These are phyloP conservation scores for Aspergillus amoenus DNA, from an alignment of 2,329 filamentous ascomycete species.

Conservation along the genomic window DNA sequence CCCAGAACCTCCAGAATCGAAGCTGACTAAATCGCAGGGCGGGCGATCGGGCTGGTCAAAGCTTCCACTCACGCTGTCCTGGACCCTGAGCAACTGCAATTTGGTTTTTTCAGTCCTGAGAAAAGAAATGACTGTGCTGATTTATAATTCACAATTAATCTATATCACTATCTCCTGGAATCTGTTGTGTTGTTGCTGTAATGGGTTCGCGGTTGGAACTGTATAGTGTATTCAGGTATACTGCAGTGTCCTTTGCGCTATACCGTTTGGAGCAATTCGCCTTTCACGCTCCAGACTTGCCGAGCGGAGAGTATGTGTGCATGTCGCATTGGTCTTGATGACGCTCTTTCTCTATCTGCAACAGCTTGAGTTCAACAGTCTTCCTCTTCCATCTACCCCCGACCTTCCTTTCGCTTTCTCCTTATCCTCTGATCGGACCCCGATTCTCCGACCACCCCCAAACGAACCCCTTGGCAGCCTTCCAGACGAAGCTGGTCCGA, in stretches of 20 bases:
- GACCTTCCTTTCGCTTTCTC: neutral
- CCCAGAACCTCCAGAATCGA: constrained; percentile 11
- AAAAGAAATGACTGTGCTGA: neutral
- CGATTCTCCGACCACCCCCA: neutral
- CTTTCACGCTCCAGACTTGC: neutral
- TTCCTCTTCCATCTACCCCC: neutral
- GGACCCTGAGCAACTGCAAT: neutral
- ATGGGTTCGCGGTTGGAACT: neutral
- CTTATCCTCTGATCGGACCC: neutral
- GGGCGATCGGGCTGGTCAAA: constrained; percentile 28
- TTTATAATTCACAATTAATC: too few species aligned
- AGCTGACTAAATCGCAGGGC: constrained; percentile 25
- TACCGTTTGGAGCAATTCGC: constrained; percentile 10
- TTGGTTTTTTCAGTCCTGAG: neutral
- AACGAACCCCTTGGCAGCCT: constrained; percentile 1
- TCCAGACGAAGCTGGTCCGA: neutral
- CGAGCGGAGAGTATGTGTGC: constrained; percentile 11
- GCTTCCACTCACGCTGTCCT: constrained; percentile 10
- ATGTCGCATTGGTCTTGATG: constrained; percentile 10
- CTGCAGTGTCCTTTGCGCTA: neutral
- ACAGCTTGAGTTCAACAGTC: neutral
- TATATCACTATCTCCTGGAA: neutral
- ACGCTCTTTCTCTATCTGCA: constrained; percentile 9
- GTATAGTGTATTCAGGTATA: neutral
- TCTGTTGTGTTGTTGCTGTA: neutral